Percentiles rank a stretch among this genome's conserved stretches.
Evolutionary conservation across 257 asterid genomes (phyloP).

Genomic region (Schizonepeta tenuifolia): DNA sequence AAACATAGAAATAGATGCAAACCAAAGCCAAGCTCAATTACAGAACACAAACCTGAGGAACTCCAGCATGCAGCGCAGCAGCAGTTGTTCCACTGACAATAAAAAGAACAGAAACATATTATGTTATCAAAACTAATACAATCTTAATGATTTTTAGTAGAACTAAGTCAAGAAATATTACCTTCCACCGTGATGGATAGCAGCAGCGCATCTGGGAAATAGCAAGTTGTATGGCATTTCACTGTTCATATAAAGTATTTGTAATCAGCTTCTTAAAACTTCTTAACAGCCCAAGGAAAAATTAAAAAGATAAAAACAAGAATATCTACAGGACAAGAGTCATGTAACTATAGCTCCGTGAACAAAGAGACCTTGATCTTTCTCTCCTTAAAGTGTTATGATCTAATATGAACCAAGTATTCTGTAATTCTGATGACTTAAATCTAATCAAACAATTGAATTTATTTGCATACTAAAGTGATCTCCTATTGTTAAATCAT

Average conservation of each 20-base stretch:
- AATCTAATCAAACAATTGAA: too few relatives aligned
- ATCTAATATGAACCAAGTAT: too few relatives aligned
- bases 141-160: conserved; percentile 1
- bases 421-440: too few relatives aligned
- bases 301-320: conserved; percentile 9
- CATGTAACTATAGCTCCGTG: conserved; percentile 17
- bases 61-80: conserved; percentile 86
- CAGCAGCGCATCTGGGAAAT: conserved; percentile 89
- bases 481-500: too few relatives aligned
- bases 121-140: conserved; percentile 20
- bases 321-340: neutral
- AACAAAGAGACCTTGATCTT: too few relatives aligned
- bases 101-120: conserved; percentile 24
- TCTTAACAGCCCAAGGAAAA: conserved; percentile 10
- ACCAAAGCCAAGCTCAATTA: conserved; percentile 23
- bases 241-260: conserved; percentile 44
- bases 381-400: too few relatives aligned
- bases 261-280: conserved; percentile 27
- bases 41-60: conserved; percentile 81
- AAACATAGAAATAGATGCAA: conserved; percentile 1
- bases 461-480: too few relatives aligned
- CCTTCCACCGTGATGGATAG: conserved; percentile 98
- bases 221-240: conserved; percentile 81
- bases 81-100: conserved; percentile 89
- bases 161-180: conserved; percentile 36